These are phyloP conservation scores for Penicillium italicum DNA, from an alignment of 2,329 filamentous ascomycete species.

Conservation along the genomic window DNA sequence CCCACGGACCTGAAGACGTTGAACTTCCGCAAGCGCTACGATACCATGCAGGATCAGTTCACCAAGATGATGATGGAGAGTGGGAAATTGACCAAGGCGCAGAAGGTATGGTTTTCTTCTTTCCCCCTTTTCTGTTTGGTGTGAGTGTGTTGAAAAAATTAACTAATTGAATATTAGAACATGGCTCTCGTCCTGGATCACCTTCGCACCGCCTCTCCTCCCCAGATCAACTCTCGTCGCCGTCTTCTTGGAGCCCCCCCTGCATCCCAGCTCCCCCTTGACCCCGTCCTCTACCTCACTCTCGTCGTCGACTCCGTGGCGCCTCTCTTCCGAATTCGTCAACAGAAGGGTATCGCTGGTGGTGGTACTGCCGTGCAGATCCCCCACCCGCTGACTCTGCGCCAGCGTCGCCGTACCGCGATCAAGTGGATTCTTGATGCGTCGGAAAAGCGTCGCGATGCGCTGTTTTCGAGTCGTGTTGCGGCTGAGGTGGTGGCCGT, in stretches of 20 bases:
- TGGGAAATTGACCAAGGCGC: conserved; percentile 85
- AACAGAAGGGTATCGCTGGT: conserved; percentile 73
- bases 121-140: neutral
- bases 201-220: conserved; percentile 79
- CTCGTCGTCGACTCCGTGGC: conserved; percentile 90
- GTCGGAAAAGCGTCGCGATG: conserved; percentile 72
- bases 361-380: conserved; percentile 82
- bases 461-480: conserved; percentile 71
- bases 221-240: conserved; percentile 66
- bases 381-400: conserved; percentile 69
- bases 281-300: conserved; percentile 84
- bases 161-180: conserved; percentile 54
- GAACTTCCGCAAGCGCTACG: conserved; percentile 76
- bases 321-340: conserved; percentile 76
- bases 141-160: neutral
- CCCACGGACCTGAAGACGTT: conserved; percentile 53
- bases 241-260: conserved; percentile 66
- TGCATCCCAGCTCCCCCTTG: conserved; percentile 73
- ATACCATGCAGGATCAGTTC: conserved; percentile 78
- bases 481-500: conserved; percentile 84
- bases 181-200: conserved; percentile 77
- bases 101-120: conserved; percentile 59
- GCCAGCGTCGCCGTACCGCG: conserved; percentile 73
- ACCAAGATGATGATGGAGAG: conserved; percentile 88
- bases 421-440: conserved; percentile 85